Percentiles rank a stretch among this genome's conserved stretches.
These are phyloP conservation scores for Rhodotorula sp. DNA, from an alignment of 1,284 basidiomycete species.

Conservation along the genomic window DNA sequence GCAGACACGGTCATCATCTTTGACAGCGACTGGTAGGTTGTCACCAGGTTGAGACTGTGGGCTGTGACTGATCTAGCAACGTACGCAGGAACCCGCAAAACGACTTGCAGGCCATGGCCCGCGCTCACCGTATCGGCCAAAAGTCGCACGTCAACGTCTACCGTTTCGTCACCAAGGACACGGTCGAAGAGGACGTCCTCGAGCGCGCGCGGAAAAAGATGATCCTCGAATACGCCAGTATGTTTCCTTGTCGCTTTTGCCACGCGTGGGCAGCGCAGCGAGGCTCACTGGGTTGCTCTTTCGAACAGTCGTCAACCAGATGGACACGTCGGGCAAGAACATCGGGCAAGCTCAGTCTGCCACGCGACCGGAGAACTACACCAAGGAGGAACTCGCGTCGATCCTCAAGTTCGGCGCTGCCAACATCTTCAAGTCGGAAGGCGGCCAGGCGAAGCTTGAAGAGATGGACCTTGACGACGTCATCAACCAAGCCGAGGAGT, in stretches of 20 bases:
- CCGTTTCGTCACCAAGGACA: slow-evolving; percentile 95
- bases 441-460: slow-evolving; percentile 93
- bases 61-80: slow-evolving; percentile 14
- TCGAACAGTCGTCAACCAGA: slow-evolving; percentile 89
- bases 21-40: slow-evolving; percentile 59
- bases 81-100: slow-evolving; percentile 87
- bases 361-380: slow-evolving; percentile 82
- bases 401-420: slow-evolving; percentile 99
- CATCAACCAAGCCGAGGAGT: slow-evolving; percentile 92
- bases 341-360: slow-evolving; percentile 64
- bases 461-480: slow-evolving; percentile 99
- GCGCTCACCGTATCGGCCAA: slow-evolving; percentile 94
- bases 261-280: not conserved
- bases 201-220: slow-evolving; percentile 99
- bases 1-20: slow-evolving; percentile 99
- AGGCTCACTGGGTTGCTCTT: slow-evolving; percentile 18
- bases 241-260: slow-evolving; percentile 51
- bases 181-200: slow-evolving; percentile 97
- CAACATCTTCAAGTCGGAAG: slow-evolving; percentile 95
- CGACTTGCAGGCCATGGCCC: slow-evolving; percentile 98
- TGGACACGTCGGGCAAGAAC: slow-evolving; percentile 98
- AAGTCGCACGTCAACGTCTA: slow-evolving; percentile 98
- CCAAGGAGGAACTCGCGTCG: slow-evolving; percentile 96
- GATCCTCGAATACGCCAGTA: slow-evolving; percentile 98
- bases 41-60: slow-evolving; percentile 17